phyloP scores from a whole-genome alignment of 2,329 filamentous ascomycete species.

The Canariomyces notabilis region DNA sequence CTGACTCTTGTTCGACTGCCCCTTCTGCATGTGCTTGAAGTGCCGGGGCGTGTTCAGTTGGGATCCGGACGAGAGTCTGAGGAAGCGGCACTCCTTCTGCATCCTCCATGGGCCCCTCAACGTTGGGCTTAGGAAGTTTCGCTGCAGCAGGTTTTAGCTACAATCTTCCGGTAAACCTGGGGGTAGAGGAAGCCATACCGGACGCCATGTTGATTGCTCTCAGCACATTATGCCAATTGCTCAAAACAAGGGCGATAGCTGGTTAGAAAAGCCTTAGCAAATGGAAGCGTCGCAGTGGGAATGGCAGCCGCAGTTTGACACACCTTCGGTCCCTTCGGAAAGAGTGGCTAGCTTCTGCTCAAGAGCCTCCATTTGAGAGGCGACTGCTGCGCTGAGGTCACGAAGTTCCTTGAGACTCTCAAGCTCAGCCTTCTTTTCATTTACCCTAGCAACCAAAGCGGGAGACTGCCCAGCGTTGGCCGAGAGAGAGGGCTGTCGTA shows the following conservation, averaged over 20 bases:
- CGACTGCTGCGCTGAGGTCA: constrained; percentile 72
- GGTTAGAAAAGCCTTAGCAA: constrained; percentile 18
- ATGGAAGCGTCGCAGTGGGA: constrained; percentile 1
- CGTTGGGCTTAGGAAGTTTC: constrained; percentile 61
- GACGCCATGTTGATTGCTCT: constrained; percentile 83
- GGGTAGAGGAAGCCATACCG: constrained; percentile 44
- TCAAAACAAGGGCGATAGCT: constrained; percentile 79
- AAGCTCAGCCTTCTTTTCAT: constrained; percentile 80
- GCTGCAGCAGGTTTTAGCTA: constrained; percentile 40
- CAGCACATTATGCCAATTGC: constrained; percentile 85
- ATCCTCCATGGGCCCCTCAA: constrained; percentile 33
- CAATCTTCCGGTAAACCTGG: background rate
- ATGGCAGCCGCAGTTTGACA: constrained; percentile 9
- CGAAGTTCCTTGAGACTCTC: constrained; percentile 73
- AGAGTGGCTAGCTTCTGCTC: constrained; percentile 73
- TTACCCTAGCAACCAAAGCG: constrained; percentile 67
- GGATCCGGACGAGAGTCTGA: constrained; percentile 78
- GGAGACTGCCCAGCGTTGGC: constrained; percentile 56
- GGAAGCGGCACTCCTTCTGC: constrained; percentile 50
- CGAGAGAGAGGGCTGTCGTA: constrained; percentile 56
- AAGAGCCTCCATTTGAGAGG: constrained; percentile 75
- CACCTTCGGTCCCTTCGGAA: constrained; percentile 77
- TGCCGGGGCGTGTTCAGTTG: constrained; percentile 68
- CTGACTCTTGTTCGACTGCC: constrained; percentile 36
- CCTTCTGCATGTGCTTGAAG: constrained; percentile 57